Conservation (phyloP, 371 early-diverging fungal species). For the Mucor ambiguus region DNA sequence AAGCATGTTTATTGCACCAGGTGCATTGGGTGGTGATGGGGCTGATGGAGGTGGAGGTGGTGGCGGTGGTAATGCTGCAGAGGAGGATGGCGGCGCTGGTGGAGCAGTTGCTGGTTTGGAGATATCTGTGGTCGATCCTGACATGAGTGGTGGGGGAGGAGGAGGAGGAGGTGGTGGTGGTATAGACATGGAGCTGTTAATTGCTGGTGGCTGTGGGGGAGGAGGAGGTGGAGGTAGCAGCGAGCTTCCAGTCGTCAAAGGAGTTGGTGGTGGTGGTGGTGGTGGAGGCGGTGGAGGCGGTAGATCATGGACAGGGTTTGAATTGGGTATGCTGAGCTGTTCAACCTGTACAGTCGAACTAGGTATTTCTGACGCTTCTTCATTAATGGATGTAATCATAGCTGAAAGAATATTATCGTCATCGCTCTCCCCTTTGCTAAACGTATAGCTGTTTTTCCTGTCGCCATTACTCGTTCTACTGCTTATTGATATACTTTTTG, state of each 20-base stretch:
- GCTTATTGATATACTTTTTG: neutral
- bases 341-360: neutral
- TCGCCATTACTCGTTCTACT: neutral
- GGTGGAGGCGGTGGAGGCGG: conserved; percentile 12
- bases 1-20: neutral
- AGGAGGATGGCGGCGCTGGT: conserved; percentile 29
- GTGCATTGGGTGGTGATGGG: conserved; percentile 21
- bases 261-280: conserved; percentile 38
- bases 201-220: conserved; percentile 18
- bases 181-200: neutral
- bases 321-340: neutral
- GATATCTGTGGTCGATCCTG: conserved; percentile 22
- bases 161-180: conserved; percentile 50
- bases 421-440: neutral
- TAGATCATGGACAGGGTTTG: neutral
- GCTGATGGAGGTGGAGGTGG: conserved; percentile 25
- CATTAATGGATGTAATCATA: conserved; percentile 8
- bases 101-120: conserved; percentile 22
- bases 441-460: neutral
- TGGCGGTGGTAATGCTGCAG: conserved; percentile 42
- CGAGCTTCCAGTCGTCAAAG: neutral
- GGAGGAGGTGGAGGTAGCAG: conserved; percentile 34
- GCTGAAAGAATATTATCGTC: conserved; percentile 10
- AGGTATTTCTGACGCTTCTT: conserved; percentile 10
- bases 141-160: conserved; percentile 1